A percentile compares a stretch with the other conserved stretches of the same genome.
phyloP scores from a whole-genome alignment of 805 yeast species.

The Yarrowia divulgata region DNA sequence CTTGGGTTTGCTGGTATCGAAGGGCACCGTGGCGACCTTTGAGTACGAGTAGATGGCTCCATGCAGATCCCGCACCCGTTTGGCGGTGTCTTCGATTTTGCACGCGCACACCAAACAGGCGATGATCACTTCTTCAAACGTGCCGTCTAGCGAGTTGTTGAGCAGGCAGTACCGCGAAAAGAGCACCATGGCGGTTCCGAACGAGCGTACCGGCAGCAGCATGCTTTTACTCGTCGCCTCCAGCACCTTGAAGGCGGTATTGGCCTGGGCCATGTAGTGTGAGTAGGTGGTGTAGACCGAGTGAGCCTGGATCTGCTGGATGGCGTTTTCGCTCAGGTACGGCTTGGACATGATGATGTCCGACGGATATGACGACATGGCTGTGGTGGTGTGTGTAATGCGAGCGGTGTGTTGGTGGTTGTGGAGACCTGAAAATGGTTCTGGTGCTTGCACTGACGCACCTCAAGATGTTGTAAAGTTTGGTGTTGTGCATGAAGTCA shows the following conservation, averaged over 20 bases:
- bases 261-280: constrained; percentile 30
- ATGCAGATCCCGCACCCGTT: constrained; percentile 69
- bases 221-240: background rate
- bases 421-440: background rate
- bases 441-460: background rate
- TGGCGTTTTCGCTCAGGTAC: constrained; percentile 34
- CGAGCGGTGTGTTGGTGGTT: background rate
- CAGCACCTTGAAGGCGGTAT: constrained; percentile 6
- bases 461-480: constrained; percentile 21
- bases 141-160: constrained; percentile 50
- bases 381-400: background rate
- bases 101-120: constrained; percentile 74
- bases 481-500: constrained; percentile 18
- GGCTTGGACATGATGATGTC: constrained; percentile 37
- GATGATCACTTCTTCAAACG: constrained; percentile 61
- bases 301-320: constrained; percentile 33
- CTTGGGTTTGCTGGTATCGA: constrained; percentile 49
- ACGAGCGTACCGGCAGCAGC: constrained; percentile 65
- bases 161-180: constrained; percentile 75
- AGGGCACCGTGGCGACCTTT: background rate
- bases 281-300: constrained; percentile 22
- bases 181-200: constrained; percentile 73
- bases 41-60: constrained; percentile 45
- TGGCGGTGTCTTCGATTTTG: constrained; percentile 84
- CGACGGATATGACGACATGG: constrained; percentile 18